phyloP scores from a whole-genome alignment of 108 stramenopile genomes.

The Chaetoceros tenuissimus region DNA sequence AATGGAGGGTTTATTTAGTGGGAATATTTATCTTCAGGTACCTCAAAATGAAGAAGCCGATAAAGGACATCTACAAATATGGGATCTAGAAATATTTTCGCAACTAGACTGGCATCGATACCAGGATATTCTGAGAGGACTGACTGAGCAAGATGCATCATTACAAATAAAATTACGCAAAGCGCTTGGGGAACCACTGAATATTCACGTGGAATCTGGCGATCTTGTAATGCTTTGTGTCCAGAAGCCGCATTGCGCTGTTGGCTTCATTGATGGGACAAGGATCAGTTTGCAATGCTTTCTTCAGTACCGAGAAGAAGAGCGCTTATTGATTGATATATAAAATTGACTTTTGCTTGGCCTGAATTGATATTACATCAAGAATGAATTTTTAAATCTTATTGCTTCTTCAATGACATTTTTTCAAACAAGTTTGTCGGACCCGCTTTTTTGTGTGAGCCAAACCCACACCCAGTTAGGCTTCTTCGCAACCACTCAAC shows the following conservation, averaged over 20 bases:
- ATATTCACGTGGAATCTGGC: constrained; percentile 51
- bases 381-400: no score
- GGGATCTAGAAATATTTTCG: constrained; percentile 64
- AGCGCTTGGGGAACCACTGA: constrained; percentile 42
- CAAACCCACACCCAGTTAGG: no score
- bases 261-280: constrained; percentile 60
- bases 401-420: no score
- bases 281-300: constrained; percentile 77
- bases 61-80: constrained; percentile 40
- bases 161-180: constrained; percentile 47
- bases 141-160: constrained; percentile 70
- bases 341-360: no score
- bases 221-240: constrained; percentile 78
- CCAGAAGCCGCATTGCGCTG: constrained; percentile 77
- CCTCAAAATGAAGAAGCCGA: constrained; percentile 17
- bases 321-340: constrained; percentile 56
- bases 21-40: constrained; percentile 85
- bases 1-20: constrained; percentile 74
- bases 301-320: constrained; percentile 39
- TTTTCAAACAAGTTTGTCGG: no score
- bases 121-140: constrained; percentile 33
- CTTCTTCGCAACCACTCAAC: no score
- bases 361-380: no score
- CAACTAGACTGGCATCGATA: constrained; percentile 76
- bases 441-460: no score